A percentile compares a stretch with the other conserved stretches of the same genome.
Conservation (phyloP, 2,329 filamentous ascomycete species). For the Huntiella abstrusa region DNA sequence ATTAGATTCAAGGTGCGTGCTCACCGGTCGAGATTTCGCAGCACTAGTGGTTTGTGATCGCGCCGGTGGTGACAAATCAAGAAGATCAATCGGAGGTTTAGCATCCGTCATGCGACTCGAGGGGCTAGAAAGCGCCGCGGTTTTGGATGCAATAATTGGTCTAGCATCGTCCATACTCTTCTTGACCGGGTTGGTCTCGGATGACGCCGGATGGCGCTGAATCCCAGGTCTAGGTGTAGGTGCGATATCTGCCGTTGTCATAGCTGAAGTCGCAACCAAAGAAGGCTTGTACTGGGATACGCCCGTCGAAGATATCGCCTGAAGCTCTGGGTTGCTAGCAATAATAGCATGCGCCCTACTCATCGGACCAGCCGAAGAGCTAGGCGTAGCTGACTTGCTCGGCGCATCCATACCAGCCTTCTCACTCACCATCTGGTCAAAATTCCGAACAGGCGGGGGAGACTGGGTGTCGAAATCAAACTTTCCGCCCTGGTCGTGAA, state of each 20-base stretch:
- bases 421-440: constrained; percentile 51
- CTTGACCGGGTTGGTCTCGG: constrained; percentile 2
- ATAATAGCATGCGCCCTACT: constrained; percentile 47
- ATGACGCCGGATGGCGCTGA: constrained; percentile 23
- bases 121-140: constrained; percentile 5
- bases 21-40: constrained; percentile 50
- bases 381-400: constrained; percentile 15
- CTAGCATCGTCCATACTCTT: neutral
- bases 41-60: constrained; percentile 20
- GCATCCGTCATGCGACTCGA: constrained; percentile 29
- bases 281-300: constrained; percentile 13
- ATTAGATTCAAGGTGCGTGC: constrained; percentile 66
- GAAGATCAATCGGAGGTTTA: constrained; percentile 46
- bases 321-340: constrained; percentile 41
- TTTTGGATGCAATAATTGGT: constrained; percentile 4
- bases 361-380: constrained; percentile 24
- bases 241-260: constrained; percentile 33
- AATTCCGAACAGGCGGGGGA: constrained; percentile 29
- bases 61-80: constrained; percentile 26
- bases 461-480: constrained; percentile 61
- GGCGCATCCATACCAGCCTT: constrained; percentile 64
- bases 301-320: constrained; percentile 30
- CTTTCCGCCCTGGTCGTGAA: constrained; percentile 66
- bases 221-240: constrained; percentile 15
- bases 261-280: constrained; percentile 48